Evolutionary conservation across 805 yeast species (phyloP).

Genomic region (Maudiozyma pseudohumilis): DNA sequence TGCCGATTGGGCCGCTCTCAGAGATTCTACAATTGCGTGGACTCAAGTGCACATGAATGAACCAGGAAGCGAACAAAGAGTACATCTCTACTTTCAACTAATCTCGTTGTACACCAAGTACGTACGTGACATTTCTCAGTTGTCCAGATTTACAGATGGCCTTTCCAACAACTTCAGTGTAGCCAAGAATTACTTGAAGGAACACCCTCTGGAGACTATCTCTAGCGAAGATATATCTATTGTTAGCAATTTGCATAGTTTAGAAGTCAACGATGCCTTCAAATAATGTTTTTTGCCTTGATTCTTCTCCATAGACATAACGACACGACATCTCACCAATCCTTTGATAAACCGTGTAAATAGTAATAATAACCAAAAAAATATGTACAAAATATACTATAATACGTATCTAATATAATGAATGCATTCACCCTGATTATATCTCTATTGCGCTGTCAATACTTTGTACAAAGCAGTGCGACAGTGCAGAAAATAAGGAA

Average conservation of each 20-base stretch:
- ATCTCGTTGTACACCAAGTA: slow-evolving; percentile 36
- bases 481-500: too few species aligned
- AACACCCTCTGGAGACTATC: slow-evolving; percentile 14
- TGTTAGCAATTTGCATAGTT: slow-evolving; percentile 29
- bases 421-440: too few species aligned
- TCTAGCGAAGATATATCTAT: slow-evolving; percentile 20
- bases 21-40: slow-evolving; percentile 51
- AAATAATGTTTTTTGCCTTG: not conserved
- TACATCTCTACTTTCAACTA: slow-evolving; percentile 39
- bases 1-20: slow-evolving; percentile 73
- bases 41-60: slow-evolving; percentile 6
- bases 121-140: slow-evolving; percentile 33
- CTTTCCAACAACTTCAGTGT: slow-evolving; percentile 28
- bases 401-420: too few species aligned
- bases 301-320: not conserved
- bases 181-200: slow-evolving; percentile 19
- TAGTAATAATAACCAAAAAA: too few species aligned
- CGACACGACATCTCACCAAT: not conserved
- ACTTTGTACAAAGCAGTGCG: too few species aligned
- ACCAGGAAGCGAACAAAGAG: slow-evolving; percentile 30
- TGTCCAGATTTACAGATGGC: slow-evolving; percentile 30
- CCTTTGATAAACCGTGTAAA: too few species aligned
- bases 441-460: too few species aligned
- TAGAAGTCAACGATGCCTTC: slow-evolving; percentile 6
- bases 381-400: too few species aligned